Conservation (phyloP, 495 filamentous ascomycete species). For the Hypoxylon fuscum region DNA sequence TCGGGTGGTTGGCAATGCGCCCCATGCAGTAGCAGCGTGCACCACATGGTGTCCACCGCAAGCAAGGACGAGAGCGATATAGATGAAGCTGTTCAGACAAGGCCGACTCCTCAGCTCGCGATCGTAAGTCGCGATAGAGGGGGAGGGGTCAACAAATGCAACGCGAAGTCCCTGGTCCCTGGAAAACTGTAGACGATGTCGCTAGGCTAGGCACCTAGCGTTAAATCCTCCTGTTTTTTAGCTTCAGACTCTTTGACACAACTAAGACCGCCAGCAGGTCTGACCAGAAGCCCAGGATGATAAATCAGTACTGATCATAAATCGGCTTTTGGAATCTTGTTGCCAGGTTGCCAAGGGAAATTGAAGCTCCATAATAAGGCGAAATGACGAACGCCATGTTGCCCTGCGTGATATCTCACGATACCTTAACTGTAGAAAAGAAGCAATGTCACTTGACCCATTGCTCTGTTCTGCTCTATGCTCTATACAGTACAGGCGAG, state of each 20-base stretch:
- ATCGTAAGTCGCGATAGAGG: slow-evolving; percentile 13
- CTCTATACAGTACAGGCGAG: background rate
- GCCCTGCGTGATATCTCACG: slow-evolving; percentile 4
- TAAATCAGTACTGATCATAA: too few relatives aligned
- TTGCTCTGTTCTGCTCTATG: too few relatives aligned
- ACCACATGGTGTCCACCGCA: background rate
- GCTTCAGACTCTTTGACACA: slow-evolving; percentile 10
- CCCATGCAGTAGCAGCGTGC: background rate
- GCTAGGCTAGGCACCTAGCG: background rate
- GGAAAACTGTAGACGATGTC: background rate
- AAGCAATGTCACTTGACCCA: too few relatives aligned
- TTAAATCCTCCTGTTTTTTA: slow-evolving; percentile 16
- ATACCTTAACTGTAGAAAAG: slow-evolving; percentile 3
- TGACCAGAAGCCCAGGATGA: slow-evolving; percentile 11
- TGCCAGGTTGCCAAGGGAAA: background rate
- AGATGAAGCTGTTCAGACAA: slow-evolving; percentile 7
- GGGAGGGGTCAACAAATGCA: slow-evolving; percentile 14
- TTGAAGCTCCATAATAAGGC: slow-evolving; percentile 4
- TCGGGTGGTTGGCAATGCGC: slow-evolving; percentile 6
- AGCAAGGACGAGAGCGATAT: background rate
- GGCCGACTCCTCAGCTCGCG: background rate
- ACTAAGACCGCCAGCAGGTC: slow-evolving; percentile 18
- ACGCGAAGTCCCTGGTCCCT: slow-evolving; percentile 2
- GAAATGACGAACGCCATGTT: slow-evolving; percentile 16
- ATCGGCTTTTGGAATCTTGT: background rate